phyloP scores from a whole-genome alignment of 345 rosid species.

The Adansonia digitata region DNA sequence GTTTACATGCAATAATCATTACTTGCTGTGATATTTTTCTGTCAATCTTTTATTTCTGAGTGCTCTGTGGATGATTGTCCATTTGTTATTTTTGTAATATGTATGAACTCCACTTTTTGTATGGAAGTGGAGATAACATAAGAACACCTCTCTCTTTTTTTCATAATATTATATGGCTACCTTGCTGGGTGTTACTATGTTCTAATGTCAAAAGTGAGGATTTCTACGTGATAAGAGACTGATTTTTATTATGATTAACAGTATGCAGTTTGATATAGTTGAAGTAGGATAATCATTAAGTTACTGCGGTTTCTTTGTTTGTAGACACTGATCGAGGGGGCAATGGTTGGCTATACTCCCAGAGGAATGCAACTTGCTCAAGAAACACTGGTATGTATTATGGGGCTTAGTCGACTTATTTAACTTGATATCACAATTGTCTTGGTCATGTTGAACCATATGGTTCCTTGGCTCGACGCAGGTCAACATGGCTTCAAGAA shows the following conservation, averaged over 20 bases:
- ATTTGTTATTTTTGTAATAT: not conserved
- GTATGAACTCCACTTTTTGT: not conserved
- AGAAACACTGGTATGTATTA: slow-evolving; percentile 58
- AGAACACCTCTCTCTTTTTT: not conserved
- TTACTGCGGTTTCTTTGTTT: slow-evolving; percentile 18
- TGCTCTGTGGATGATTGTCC: not conserved
- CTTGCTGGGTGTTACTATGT: not conserved
- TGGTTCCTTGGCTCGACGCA: slow-evolving; percentile 25
- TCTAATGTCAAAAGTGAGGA: not conserved
- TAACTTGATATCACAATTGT: not conserved
- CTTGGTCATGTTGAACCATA: not conserved
- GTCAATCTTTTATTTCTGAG: not conserved
- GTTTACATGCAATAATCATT: slow-evolving; percentile 10
- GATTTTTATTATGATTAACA: not conserved
- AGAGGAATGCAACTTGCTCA: slow-evolving; percentile 92
- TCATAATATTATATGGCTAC: not conserved
- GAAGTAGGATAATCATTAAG: not conserved
- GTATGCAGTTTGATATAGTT: slow-evolving; percentile 4
- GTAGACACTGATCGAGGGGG: slow-evolving; percentile 83
- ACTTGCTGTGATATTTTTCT: not conserved
- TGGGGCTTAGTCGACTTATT: not conserved
- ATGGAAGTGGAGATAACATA: not conserved
- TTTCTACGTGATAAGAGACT: not conserved
- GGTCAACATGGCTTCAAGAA: slow-evolving; percentile 58
- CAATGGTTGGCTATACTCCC: slow-evolving; percentile 75